Evolutionary conservation across 257 asterid genomes (phyloP).

Genomic region (Jacaranda mimosifolia): DNA sequence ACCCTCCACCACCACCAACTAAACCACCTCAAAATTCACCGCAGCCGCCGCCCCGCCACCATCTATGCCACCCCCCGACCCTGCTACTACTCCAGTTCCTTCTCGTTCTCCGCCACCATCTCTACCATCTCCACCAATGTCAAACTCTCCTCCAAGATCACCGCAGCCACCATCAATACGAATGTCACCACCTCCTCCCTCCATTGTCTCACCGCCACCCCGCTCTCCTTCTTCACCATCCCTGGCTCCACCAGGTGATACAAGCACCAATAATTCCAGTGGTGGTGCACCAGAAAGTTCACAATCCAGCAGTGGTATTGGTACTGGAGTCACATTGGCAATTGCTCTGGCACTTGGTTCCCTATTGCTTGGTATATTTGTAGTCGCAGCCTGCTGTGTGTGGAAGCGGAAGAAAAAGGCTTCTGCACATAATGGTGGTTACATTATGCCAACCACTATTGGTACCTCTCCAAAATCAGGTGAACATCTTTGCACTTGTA

Average conservation of each 20-base stretch:
- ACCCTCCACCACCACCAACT: too few relatives aligned
- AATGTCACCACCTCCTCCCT: constrained; percentile 48
- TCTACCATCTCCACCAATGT: constrained; percentile 56
- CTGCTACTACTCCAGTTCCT: constrained; percentile 49
- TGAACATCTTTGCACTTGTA: constrained; percentile 32
- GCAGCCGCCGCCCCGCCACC: constrained; percentile 57
- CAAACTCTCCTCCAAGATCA: constrained; percentile 43
- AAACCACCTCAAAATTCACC: constrained; percentile 50
- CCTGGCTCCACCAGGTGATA: constrained; percentile 51
- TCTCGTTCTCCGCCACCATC: constrained; percentile 56
- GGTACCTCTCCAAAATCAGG: constrained; percentile 70
- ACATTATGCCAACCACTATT: constrained; percentile 65
- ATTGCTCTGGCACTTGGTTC: constrained; percentile 50
- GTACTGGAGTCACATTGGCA: constrained; percentile 59
- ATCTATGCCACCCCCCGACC: constrained; percentile 40
- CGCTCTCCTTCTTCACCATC: constrained; percentile 48
- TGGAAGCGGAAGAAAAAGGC: constrained; percentile 76
- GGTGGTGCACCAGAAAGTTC: constrained; percentile 49
- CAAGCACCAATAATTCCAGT: constrained; percentile 40
- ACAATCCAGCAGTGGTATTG: constrained; percentile 44
- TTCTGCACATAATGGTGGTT: constrained; percentile 53
- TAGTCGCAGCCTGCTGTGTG: constrained; percentile 55
- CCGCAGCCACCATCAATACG: constrained; percentile 47
- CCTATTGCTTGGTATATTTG: constrained; percentile 65
- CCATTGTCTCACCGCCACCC: constrained; percentile 41